These are phyloP conservation scores for Plasmodium cynomolgi DNA, from an alignment of 169 alveolate species.

Conservation along the genomic window DNA sequence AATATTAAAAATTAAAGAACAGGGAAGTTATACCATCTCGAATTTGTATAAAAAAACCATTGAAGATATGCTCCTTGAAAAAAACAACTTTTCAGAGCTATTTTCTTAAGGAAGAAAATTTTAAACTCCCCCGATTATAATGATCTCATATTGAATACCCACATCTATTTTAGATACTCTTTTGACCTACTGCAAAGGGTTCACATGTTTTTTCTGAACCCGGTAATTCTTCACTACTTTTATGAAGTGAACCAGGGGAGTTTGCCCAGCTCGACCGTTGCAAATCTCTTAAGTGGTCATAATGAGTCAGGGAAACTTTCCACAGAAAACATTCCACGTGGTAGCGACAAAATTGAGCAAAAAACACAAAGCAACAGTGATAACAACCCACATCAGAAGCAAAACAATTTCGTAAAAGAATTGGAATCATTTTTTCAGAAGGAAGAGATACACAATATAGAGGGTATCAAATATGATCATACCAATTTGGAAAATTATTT, in stretches of 20 bases:
- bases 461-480: conserved; percentile 19
- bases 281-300: neutral
- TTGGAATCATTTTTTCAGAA: conserved; percentile 33
- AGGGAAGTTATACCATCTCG: conserved; percentile 2
- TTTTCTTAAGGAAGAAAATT: conserved; percentile 5
- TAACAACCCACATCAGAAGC: neutral
- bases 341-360: neutral
- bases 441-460: conserved; percentile 3
- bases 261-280: neutral
- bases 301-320: neutral
- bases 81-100: conserved; percentile 19
- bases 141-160: conserved; percentile 46
- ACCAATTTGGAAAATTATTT: conserved; percentile 21
- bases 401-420: conserved; percentile 7
- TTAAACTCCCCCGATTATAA: conserved; percentile 41
- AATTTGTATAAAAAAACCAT: conserved; percentile 13
- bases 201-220: conserved; percentile 22
- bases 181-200: conserved; percentile 8
- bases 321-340: neutral
- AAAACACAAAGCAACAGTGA: neutral
- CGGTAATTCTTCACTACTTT: conserved; percentile 36
- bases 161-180: conserved; percentile 34
- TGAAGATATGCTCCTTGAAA: conserved; percentile 20
- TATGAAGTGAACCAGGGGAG: conserved; percentile 26
- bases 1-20: conserved; percentile 17